These are phyloP conservation scores for Fusarium sp. DNA, from an alignment of 2,329 filamentous ascomycete species.

Conservation along the genomic window DNA sequence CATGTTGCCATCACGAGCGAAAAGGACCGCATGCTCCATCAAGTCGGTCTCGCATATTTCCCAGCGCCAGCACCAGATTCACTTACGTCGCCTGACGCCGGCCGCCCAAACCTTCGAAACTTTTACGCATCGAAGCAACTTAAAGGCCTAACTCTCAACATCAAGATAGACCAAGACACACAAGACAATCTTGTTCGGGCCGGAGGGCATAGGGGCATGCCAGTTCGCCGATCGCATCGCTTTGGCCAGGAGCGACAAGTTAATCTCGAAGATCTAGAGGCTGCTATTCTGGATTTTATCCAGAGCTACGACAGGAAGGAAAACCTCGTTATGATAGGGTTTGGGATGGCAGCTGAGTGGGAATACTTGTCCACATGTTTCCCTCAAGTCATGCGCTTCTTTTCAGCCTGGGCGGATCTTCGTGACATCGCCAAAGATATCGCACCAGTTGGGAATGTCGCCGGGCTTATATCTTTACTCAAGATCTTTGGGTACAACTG, in stretches of 20 bases:
- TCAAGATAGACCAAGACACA: background rate
- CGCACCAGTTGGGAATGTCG: background rate
- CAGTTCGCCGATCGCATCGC: conserved; percentile 17
- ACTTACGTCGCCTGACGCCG: background rate
- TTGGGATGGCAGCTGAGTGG: conserved; percentile 31
- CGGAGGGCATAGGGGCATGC: background rate
- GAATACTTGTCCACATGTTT: conserved; percentile 12
- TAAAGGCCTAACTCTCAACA: conserved; percentile 9
- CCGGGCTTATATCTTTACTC: conserved; percentile 2
- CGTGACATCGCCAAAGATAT: conserved; percentile 26
- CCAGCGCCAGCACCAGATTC: background rate
- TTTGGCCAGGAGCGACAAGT: conserved; percentile 14
- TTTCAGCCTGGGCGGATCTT: conserved; percentile 29
- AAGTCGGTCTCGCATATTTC: conserved; percentile 31
- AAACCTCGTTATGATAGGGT: conserved; percentile 7
- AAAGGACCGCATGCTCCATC: conserved; percentile 26
- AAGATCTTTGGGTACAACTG: conserved; percentile 7
- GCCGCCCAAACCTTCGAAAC: background rate
- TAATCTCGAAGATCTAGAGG: background rate
- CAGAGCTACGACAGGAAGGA: background rate
- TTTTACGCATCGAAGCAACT: conserved; percentile 11
- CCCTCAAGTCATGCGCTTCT: conserved; percentile 9
- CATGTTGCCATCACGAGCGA: conserved; percentile 20
- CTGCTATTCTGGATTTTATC: conserved; percentile 13
- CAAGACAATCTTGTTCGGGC: background rate